Base-by-base conservation (phyloP, 352 stramenopile genomes). In the Hyaloperonospora arabidopsidis region DNA sequence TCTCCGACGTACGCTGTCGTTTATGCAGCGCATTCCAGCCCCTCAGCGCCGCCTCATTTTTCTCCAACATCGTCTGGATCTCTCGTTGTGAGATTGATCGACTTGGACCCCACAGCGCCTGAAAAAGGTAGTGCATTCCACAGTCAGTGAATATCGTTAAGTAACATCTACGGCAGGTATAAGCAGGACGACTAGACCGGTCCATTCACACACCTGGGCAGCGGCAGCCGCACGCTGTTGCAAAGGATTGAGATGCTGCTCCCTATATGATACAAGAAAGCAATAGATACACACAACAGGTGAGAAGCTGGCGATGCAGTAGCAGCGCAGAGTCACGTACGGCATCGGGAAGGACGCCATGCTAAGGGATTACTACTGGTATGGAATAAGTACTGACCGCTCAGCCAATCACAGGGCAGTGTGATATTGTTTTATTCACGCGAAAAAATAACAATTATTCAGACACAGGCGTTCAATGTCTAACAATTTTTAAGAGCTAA, bases 41-140 rank as follows among this genome's bases (percentile, higher is more conserved):
- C 39, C 74, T 76, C 2, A 93, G 50, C n/a, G 79, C 78, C 15
- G 70, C 66, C 52, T 93, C 83, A 56, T 93, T 93, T 63, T 90
- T 90, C 54, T 93, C 80, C n/a, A 93, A 69, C 78, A 91, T 87
- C 36, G 63, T 59, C 52, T 93, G 80, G 7, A 93, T 87, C 52
- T 93, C 83, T 12, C 55, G 65, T 19, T 70, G 70, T 17, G 78
- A 78, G 5, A 81, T 38, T 43, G 80, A 81, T 21, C 78, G 72
- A 51, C 85, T 73, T 13, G 71, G 57, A 17, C 57, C 40, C 13
- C 83, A 45, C 41, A 77, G 61, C 40, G 18, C 45, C 46, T 66
- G 15, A n/a, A 11, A 54, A 56, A 32, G 32, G n/a, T 25, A 34
- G 34, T 39, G n/a, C 18, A 28, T n/a, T n/a, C n/a, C n/a, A n/a